These are phyloP conservation scores for Xylaria sp. DNA, from an alignment of 2,329 filamentous ascomycete genomes.

Conservation along the genomic window DNA sequence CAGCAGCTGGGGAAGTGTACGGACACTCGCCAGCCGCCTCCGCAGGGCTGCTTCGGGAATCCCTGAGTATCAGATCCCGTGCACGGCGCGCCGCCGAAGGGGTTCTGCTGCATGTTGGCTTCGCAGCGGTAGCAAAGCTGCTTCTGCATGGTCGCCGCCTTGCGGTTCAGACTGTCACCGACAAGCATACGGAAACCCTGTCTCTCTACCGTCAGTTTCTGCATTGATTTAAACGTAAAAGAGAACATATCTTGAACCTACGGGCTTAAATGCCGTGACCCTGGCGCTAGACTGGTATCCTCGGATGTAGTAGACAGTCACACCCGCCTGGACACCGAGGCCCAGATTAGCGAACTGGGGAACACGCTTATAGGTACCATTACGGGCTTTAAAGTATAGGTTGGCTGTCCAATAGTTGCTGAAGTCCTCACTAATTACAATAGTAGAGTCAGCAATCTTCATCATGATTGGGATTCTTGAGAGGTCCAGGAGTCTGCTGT, in stretches of 20 bases:
- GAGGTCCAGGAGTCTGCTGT: no score
- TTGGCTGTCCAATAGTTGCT: slow-evolving; percentile 44
- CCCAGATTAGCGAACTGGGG: slow-evolving; percentile 41
- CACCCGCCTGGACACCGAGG: slow-evolving; percentile 38
- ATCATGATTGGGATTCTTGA: no score
- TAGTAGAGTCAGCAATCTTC: no score
- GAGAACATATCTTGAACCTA: slow-evolving; percentile 21
- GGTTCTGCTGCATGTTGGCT: slow-evolving; percentile 40
- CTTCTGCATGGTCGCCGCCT: slow-evolving; percentile 36
- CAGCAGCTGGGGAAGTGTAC: slow-evolving; percentile 42
- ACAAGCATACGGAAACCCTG: slow-evolving; percentile 44
- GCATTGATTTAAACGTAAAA: background rate
- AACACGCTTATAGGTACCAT: slow-evolving; percentile 42
- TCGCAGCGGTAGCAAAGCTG: slow-evolving; percentile 42
- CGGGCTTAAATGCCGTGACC: slow-evolving; percentile 40
- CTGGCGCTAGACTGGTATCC: slow-evolving; percentile 38
- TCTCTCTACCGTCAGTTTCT: slow-evolving; percentile 5
- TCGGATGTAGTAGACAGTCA: slow-evolving; percentile 44
- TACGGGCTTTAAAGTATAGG: slow-evolving; percentile 42
- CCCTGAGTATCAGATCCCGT: slow-evolving; percentile 39
- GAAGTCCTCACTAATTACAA: slow-evolving; percentile 43
- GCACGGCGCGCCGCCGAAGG: slow-evolving; percentile 42
- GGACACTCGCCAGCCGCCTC: slow-evolving; percentile 39
- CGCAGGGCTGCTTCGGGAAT: slow-evolving; percentile 36
- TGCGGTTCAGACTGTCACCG: slow-evolving; percentile 38